Base-by-base conservation (phyloP, 2,329 filamentous ascomycete species). In the Fusarium marasasianum region DNA sequence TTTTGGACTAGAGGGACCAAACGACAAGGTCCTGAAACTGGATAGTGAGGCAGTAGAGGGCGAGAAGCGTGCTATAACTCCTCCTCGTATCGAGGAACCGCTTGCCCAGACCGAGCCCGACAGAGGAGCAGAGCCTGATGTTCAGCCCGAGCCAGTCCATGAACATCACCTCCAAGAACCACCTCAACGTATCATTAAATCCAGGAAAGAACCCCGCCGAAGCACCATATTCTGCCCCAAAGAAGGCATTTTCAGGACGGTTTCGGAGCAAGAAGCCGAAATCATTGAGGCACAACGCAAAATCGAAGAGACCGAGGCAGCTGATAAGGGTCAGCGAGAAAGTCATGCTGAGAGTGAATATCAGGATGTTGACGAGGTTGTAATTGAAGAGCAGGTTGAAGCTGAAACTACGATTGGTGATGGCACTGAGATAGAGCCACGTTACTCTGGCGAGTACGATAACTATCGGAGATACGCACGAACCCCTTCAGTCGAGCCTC, bases 401-500 rank as follows among this genome's bases (percentile, higher is more conserved):
- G 63, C 69, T n/a, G 77, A 82, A 17, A 76, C 78, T 7, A 55
- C 63, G 11, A 55, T 64, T 18, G 63, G 63, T 17, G 56, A 71
- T 26, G 62, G 72, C 35, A 67, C 38, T 15, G 67, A 73, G 35
- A 73, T 77, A 35, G 79, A 82, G 50, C 81, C 81, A 17, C 79
- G 81, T 13, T 81, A 82, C 22, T 79, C 80, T 57, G 6, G 76
- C 71, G 82, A 82, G 18, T 73, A 80, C 8, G 80, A 82, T 35
- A 79, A 82, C 57, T 80, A 80, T 38, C 79, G 83, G 35, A 82
- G 83, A 72, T 91, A 87, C 79, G 86, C 89, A 18, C 85, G 89
- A 69, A 91, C 90, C 5, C 90, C 90, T 18, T 91, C 90, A 0
- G 86, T 89, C 45, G 90, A 92, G 20, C 90, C 89, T 26, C 90